These are phyloP conservation scores for Combretum micranthum DNA, from an alignment of 345 rosid species.

Conservation along the genomic window DNA sequence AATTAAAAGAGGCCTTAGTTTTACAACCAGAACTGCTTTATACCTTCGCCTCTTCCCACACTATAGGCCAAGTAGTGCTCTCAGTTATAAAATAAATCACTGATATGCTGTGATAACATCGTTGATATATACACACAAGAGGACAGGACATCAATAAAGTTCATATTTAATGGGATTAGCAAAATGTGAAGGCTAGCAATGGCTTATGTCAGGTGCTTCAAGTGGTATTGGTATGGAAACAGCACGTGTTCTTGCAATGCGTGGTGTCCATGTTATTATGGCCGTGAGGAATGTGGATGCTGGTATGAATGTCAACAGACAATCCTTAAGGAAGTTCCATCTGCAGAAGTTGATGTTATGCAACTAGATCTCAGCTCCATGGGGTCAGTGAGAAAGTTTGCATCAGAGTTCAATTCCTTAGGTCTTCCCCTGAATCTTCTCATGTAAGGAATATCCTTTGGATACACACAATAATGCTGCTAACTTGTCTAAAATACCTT, in stretches of 20 bases:
- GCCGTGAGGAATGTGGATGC: conserved; percentile 26
- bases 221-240: conserved; percentile 38
- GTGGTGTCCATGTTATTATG: conserved; percentile 13
- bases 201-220: conserved; percentile 23
- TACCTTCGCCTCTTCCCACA: too few relatives aligned
- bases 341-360: conserved; percentile 24
- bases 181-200: too few relatives aligned
- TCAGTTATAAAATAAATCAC: too few relatives aligned
- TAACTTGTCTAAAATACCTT: too few relatives aligned
- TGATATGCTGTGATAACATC: too few relatives aligned
- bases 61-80: too few relatives aligned
- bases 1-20: too few relatives aligned
- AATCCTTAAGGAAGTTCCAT: conserved; percentile 11
- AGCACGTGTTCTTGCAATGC: conserved; percentile 27
- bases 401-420: conserved; percentile 16
- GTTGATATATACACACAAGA: too few relatives aligned
- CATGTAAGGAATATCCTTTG: conserved; percentile 38
- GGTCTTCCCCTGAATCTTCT: conserved; percentile 35
- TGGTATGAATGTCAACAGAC: conserved; percentile 22
- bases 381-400: conserved; percentile 32
- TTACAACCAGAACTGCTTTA: too few relatives aligned
- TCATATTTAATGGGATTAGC: too few relatives aligned
- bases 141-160: too few relatives aligned
- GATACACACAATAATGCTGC: conserved; percentile 16
- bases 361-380: conserved; percentile 36